Evolutionary conservation across 495 filamentous ascomycete species (phyloP).

Genomic region (Rostrohypoxylon terebratum): DNA sequence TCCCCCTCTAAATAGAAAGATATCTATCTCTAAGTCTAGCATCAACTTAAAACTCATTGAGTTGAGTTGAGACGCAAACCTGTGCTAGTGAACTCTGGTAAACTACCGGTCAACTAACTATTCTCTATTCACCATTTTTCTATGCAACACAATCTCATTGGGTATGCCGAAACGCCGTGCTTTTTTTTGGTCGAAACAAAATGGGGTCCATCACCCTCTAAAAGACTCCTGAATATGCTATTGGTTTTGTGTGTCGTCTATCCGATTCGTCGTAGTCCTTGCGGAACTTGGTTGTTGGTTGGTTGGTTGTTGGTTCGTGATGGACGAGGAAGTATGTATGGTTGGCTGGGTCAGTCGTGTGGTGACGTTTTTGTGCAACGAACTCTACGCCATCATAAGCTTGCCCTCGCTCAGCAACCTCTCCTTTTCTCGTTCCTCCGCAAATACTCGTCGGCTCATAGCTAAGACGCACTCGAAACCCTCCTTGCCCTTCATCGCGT

Average conservation of each 20-base stretch:
- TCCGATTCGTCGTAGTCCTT: slow-evolving; percentile 34
- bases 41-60: not conserved
- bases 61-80: not conserved
- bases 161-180: slow-evolving; percentile 54
- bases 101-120: slow-evolving; percentile 1
- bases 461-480: slow-evolving; percentile 94
- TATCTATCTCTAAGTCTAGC: slow-evolving; percentile 29
- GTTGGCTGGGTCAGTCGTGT: not conserved
- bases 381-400: slow-evolving; percentile 45
- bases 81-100: not conserved
- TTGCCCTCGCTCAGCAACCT: slow-evolving; percentile 40
- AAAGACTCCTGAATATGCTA: slow-evolving; percentile 43
- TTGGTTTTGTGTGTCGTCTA: slow-evolving; percentile 42
- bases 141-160: slow-evolving; percentile 43
- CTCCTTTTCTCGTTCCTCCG: slow-evolving; percentile 83
- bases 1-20: slow-evolving; percentile 13
- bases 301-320: not conserved
- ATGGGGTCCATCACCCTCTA: slow-evolving; percentile 19
- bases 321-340: not conserved
- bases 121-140: slow-evolving; percentile 32
- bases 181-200: slow-evolving; percentile 40
- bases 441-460: slow-evolving; percentile 92
- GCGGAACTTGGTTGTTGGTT: not conserved
- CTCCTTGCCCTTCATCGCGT: slow-evolving; percentile 86
- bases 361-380: too few relatives aligned